Conservation (phyloP, 2,329 filamentous ascomycete genomes). For the Aspergillus ruber region DNA sequence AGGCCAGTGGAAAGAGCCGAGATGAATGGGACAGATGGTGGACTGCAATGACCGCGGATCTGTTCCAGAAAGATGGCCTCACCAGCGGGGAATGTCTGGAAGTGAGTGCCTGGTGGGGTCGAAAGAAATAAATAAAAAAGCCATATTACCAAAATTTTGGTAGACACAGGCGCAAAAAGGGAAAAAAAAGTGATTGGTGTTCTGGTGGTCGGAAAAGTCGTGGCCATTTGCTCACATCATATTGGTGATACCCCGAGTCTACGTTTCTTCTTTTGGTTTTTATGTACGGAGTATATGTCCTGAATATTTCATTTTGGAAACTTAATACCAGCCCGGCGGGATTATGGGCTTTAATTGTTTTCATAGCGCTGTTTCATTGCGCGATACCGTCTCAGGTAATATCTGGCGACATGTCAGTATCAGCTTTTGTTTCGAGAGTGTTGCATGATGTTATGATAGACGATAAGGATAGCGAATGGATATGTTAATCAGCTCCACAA, state of each 20-base stretch:
- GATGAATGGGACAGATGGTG: constrained; percentile 93
- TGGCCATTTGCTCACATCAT: constrained; percentile 28
- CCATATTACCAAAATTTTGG: background rate
- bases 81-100: constrained; percentile 79
- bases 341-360: constrained; percentile 22
- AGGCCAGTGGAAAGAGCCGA: constrained; percentile 76
- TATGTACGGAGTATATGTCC: constrained; percentile 17
- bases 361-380: constrained; percentile 76
- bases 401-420: constrained; percentile 49
- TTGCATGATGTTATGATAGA: constrained; percentile 5
- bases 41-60: constrained; percentile 75
- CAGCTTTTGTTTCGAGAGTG: background rate
- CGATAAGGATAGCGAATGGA: background rate
- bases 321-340: constrained; percentile 4
- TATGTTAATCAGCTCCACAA: background rate
- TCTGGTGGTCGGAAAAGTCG: constrained; percentile 21
- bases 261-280: constrained; percentile 13
- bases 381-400: constrained; percentile 88
- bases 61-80: constrained; percentile 72
- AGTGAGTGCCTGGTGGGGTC: constrained; percentile 59
- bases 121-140: constrained; percentile 44
- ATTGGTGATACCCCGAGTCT: constrained; percentile 33
- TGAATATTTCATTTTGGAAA: constrained; percentile 5
- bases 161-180: background rate
- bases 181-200: constrained; percentile 20